These are phyloP conservation scores for Pleomassaria siparia DNA, from an alignment of 2,329 filamentous ascomycete species.

Conservation along the genomic window DNA sequence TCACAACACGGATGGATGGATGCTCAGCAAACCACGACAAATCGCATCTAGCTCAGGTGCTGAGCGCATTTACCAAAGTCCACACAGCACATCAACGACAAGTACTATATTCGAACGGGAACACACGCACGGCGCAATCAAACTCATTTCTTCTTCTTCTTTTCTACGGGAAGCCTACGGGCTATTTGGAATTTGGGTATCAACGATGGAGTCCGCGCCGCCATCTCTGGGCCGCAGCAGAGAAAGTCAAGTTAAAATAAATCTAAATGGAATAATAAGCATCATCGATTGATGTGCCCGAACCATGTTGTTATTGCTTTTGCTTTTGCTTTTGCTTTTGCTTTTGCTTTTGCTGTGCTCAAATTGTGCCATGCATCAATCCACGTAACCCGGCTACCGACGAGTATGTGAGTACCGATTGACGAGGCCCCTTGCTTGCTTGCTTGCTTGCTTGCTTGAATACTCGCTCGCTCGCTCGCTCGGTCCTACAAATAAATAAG, in stretches of 20 bases:
- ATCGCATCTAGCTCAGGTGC: background rate
- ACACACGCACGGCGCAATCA: conserved; percentile 3
- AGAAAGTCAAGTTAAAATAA: background rate
- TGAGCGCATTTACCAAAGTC: background rate
- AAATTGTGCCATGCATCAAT: too few species aligned
- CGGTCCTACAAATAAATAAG: too few species aligned
- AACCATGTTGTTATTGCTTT: too few species aligned
- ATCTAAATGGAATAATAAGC: conserved; percentile 5
- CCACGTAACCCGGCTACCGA: too few species aligned
- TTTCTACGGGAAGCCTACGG: too few species aligned
- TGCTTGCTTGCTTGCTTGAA: too few species aligned
- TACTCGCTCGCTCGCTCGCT: too few species aligned
- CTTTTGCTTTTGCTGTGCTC: too few species aligned
- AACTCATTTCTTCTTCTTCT: background rate
- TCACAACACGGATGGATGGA: background rate
- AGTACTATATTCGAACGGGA: background rate
- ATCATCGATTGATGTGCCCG: conserved; percentile 5
- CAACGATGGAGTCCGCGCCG: conserved; percentile 1
- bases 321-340: too few species aligned
- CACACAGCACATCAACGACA: background rate
- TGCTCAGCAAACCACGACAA: too few species aligned
- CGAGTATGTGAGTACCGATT: too few species aligned
- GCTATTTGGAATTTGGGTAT: conserved; percentile 2
- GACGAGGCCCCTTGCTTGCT: too few species aligned
- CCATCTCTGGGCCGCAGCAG: background rate